Conservation (phyloP, 1,284 basidiomycete genomes). For the Apiotrichum montevideense region DNA sequence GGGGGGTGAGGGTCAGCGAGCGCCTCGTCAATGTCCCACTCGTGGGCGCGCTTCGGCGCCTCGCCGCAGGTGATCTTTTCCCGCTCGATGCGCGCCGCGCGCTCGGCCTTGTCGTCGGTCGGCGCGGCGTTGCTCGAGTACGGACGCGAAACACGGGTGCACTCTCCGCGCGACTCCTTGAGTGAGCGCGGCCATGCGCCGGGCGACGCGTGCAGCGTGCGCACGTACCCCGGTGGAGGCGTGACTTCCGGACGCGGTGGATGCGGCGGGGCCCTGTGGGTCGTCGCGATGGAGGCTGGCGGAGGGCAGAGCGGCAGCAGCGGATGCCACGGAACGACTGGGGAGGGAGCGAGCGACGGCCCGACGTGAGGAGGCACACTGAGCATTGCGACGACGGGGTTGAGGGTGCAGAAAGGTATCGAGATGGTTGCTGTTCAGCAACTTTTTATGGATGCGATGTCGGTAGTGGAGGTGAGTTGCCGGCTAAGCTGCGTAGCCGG, state of each 20-base stretch:
- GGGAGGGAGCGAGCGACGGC: neutral
- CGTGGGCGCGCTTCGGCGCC: neutral
- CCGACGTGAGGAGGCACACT: neutral
- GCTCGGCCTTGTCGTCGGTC: neutral
- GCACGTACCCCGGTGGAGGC: neutral
- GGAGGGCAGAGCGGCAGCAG: neutral
- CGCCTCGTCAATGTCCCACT: conserved; percentile 1
- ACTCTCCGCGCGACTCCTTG: neutral
- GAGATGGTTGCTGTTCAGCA: no score
- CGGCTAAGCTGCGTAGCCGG: no score
- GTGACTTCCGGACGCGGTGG: neutral
- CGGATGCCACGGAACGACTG: neutral
- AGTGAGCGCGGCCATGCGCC: conserved; percentile 1
- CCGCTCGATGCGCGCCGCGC: neutral
- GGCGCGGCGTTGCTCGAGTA: neutral
- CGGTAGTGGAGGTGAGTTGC: no score
- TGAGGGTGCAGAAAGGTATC: no score
- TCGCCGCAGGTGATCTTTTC: neutral
- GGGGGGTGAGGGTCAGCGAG: conserved; percentile 24
- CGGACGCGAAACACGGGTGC: neutral
- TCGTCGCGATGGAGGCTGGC: neutral
- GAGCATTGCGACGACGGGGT: neutral
- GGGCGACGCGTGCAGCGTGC: neutral
- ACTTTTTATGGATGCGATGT: no score
- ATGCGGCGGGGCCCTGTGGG: neutral